Conservation (phyloP, 495 filamentous ascomycete species). For the Margaritispora aquatica region DNA sequence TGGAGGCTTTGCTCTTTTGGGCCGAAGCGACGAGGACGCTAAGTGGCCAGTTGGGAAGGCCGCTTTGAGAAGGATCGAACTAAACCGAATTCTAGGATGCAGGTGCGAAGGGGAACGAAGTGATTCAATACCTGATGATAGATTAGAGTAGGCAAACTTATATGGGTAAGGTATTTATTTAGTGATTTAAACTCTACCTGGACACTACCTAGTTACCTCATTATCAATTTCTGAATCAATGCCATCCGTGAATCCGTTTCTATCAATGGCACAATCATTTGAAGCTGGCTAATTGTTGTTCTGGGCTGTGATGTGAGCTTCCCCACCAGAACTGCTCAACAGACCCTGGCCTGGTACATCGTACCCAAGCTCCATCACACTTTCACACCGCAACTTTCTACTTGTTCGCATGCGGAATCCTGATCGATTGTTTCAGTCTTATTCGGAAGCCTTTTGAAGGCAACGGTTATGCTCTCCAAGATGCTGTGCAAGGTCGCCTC, state of each 20-base stretch:
- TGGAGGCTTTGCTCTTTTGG: slow-evolving; percentile 13
- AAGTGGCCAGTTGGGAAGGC: slow-evolving; percentile 11
- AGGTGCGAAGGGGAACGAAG: neutral
- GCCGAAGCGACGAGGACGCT: slow-evolving; percentile 16
- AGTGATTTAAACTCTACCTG: too few species aligned
- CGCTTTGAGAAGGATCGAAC: slow-evolving; percentile 19
- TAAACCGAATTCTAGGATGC: neutral
- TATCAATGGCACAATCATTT: too few species aligned
- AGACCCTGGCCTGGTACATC: too few species aligned
- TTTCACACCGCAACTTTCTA: slow-evolving; percentile 10
- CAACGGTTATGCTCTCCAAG: slow-evolving; percentile 3
- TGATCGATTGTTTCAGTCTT: neutral
- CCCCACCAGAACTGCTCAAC: too few species aligned
- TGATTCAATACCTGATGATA: neutral
- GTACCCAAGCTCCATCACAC: neutral
- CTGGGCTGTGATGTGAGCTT: too few species aligned
- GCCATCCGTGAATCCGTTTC: neutral
- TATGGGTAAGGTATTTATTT: neutral
- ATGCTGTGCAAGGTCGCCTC: neutral
- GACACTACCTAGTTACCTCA: neutral
- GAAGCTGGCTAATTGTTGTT: too few species aligned
- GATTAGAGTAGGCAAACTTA: neutral
- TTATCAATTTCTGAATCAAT: neutral
- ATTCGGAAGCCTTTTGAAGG: slow-evolving; percentile 19
- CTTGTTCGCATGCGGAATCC: neutral